Evolutionary conservation across 768 basidiomycete species (phyloP), one percentile per base, ranked within the genome.

Genomic region (Mycena indigotica): DNA sequence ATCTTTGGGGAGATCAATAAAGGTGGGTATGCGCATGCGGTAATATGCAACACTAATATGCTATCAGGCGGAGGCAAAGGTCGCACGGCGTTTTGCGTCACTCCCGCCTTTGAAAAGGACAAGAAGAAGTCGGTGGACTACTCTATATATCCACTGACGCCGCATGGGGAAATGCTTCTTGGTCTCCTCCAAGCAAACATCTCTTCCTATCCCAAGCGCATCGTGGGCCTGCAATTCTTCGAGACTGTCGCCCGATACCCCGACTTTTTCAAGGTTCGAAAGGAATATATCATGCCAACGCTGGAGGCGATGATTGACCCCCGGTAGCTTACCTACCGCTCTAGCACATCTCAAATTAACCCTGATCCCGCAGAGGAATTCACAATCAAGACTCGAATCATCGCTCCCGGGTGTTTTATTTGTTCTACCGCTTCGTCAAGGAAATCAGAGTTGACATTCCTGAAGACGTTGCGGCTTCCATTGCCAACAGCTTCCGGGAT

Each of bases 201-300:
- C 53, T 86, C 87, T 15, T 77, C 81, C 3, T 95, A 88, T 73
- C 94, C 93, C 5, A 89, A 95, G 73, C 85, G 86, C 28, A 80
- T 87, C 13, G 95, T 98, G 19, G 79, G 84, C 6, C 80, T 95
- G 72, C 94, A 96, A 67, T 95, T 92, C 72, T 98, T 98, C 62
- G 97, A 99, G 73, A 90, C 91, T 4, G 83, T 83, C 12, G 84
- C 91, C n/a, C 84, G 97, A 48, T 99, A 98, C 69, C 84, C 86
- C 30, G 97, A 98, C 66, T 98, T 99, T 71, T 98, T 98, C 86
- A 94, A 91, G 72, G 87, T 95, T 23, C 86, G 93, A 61, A 91
- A 88, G 65, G 90, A 93, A 55, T 92, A 87, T 65, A 91, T 98
- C 52, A 78, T 92, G 64, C 91, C 93, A 1, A 84, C 92, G 2